These are phyloP conservation scores for Theileria annulata DNA, from an alignment of 169 alveolate genomes.

Conservation along the genomic window DNA sequence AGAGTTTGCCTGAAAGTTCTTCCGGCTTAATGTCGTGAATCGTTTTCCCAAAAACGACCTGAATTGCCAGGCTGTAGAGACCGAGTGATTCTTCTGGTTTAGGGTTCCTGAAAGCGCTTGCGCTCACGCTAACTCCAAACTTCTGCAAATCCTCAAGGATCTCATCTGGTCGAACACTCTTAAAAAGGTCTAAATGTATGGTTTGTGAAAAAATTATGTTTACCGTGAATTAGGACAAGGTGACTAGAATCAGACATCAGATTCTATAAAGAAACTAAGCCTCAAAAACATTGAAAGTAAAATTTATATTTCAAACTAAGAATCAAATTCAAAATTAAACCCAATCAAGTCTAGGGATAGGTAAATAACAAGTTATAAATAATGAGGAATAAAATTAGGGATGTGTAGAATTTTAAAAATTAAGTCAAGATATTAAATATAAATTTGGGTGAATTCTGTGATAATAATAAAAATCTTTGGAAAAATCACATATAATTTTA, in stretches of 20 bases:
- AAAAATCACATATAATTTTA: too few species aligned
- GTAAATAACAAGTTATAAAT: too few species aligned
- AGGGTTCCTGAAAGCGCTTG: slow-evolving; percentile 55
- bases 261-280: too few species aligned
- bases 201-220: not conserved
- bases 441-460: not conserved
- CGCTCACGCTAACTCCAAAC: slow-evolving; percentile 64
- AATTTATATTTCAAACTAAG: too few species aligned
- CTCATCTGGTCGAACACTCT: slow-evolving; percentile 60
- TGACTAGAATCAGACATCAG: slow-evolving; percentile 18
- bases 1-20: slow-evolving; percentile 43
- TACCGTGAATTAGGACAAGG: slow-evolving; percentile 42
- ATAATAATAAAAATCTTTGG: too few species aligned
- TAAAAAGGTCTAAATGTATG: slow-evolving; percentile 42
- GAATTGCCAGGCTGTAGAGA: slow-evolving; percentile 64
- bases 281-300: too few species aligned
- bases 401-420: not conserved
- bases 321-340: too few species aligned
- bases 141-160: slow-evolving; percentile 62
- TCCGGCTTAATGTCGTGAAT: slow-evolving; percentile 61
- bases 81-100: slow-evolving; percentile 59
- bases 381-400: too few species aligned
- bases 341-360: too few species aligned
- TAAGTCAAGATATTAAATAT: slow-evolving; percentile 26
- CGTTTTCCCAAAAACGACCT: slow-evolving; percentile 64